Conservation (phyloP, 192 early-diverging fungal genomes). For the Coemansia sp. region DNA sequence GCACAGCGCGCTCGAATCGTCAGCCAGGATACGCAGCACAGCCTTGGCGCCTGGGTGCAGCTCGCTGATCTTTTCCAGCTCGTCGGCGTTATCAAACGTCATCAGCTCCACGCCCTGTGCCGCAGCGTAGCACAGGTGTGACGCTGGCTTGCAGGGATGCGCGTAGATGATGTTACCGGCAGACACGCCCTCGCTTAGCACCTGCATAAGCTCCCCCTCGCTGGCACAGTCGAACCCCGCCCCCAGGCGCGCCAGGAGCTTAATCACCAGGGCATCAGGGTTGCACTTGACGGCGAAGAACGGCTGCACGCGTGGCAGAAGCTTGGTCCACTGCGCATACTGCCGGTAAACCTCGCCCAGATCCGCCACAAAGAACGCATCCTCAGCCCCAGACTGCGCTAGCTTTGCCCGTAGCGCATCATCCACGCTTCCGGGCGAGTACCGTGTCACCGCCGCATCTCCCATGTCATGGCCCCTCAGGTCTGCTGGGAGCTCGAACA, state of each 20-base stretch:
- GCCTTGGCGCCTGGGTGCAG: conserved; percentile 80
- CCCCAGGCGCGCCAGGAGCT: conserved; percentile 77
- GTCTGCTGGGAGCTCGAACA: conserved; percentile 19
- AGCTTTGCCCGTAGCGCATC: conserved; percentile 29
- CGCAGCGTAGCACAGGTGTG: conserved; percentile 87
- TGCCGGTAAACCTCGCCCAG: conserved; percentile 90
- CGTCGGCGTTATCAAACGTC: conserved; percentile 99
- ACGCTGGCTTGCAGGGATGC: conserved; percentile 98
- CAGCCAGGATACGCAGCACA: conserved; percentile 92
- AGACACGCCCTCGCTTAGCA: conserved; percentile 68
- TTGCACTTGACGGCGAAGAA: conserved; percentile 99
- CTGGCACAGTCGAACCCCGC: conserved; percentile 98
- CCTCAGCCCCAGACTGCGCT: conserved; percentile 65
- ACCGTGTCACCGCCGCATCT: conserved; percentile 8
- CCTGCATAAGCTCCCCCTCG: conserved; percentile 86
- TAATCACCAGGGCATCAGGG: conserved; percentile 84
- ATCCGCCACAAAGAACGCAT: conserved; percentile 96
- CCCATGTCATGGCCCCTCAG: conserved; percentile 9
- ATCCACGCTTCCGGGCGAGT: conserved; percentile 24
- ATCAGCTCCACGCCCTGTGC: conserved; percentile 80
- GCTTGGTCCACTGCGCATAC: conserved; percentile 75
- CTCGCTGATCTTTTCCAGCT: conserved; percentile 89
- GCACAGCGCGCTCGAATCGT: conserved; percentile 91
- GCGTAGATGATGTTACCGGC: conserved; percentile 86
- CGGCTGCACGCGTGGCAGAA: conserved; percentile 92